A percentile compares a stretch with the other conserved stretches of the same genome.
phyloP scores from a whole-genome alignment of 2,329 filamentous ascomycete genomes.

The Diaporthe longicolla region DNA sequence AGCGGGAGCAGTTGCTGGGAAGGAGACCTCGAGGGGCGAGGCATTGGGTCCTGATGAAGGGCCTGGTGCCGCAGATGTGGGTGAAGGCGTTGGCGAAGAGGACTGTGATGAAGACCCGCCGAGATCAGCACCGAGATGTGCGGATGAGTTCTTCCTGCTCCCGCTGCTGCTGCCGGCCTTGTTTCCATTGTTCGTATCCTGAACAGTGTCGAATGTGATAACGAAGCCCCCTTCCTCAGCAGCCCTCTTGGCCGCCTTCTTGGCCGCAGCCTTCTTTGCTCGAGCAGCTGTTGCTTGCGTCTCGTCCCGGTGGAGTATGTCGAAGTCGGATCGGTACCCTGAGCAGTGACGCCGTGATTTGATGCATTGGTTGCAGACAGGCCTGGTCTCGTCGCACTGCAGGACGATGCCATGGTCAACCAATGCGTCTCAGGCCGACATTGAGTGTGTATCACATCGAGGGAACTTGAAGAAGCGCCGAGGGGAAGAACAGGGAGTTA shows the following conservation, averaged over 20 bases:
- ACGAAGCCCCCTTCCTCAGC: conserved; percentile 46
- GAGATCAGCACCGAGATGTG: too few species aligned
- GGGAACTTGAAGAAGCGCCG: neutral
- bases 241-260: conserved; percentile 56
- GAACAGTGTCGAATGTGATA: conserved; percentile 32
- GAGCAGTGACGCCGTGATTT: conserved; percentile 75
- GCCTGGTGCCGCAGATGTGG: conserved; percentile 41
- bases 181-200: neutral
- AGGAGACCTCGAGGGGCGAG: conserved; percentile 43
- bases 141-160: neutral
- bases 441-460: neutral
- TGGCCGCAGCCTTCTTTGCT: conserved; percentile 70
- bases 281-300: conserved; percentile 76
- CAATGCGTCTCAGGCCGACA: conserved; percentile 37
- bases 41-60: conserved; percentile 39
- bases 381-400: conserved; percentile 77
- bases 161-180: neutral
- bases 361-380: conserved; percentile 74
- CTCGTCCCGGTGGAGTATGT: conserved; percentile 80
- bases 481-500: neutral
- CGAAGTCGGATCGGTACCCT: conserved; percentile 79
- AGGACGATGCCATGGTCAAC: neutral
- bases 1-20: conserved; percentile 54
- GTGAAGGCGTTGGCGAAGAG: conserved; percentile 41
- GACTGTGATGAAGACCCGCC: neutral